These are phyloP conservation scores for Exophiala dermatitidis DNA, from an alignment of 2,329 filamentous ascomycete species.

Conservation along the genomic window DNA sequence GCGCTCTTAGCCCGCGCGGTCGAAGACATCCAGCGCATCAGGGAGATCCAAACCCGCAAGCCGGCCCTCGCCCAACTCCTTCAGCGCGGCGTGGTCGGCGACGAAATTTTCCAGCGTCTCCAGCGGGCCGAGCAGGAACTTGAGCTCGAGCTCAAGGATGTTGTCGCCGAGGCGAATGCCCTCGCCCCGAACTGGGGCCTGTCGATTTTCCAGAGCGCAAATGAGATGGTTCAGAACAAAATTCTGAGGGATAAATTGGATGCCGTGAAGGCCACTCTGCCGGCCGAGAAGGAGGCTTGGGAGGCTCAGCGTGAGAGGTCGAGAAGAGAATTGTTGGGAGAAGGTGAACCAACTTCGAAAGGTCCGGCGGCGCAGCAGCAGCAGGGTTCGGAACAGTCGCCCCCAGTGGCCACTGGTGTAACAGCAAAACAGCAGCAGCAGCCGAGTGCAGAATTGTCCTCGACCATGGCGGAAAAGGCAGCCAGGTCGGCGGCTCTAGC, in stretches of 20 bases:
- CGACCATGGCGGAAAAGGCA: slow-evolving; percentile 10
- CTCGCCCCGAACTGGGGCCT: slow-evolving; percentile 85
- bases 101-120: slow-evolving; percentile 93
- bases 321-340: slow-evolving; percentile 64
- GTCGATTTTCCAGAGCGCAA: slow-evolving; percentile 92
- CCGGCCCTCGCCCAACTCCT: slow-evolving; percentile 75
- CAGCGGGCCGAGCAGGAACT: slow-evolving; percentile 91
- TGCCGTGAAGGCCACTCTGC: slow-evolving; percentile 64
- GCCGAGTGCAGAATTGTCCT: not conserved
- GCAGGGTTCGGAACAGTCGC: not conserved
- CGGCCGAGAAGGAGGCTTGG: slow-evolving; percentile 85
- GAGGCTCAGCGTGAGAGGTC: slow-evolving; percentile 69
- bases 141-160: slow-evolving; percentile 89
- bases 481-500: slow-evolving; percentile 29
- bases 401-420: not conserved
- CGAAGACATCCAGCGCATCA: slow-evolving; percentile 87
- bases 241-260: slow-evolving; percentile 66
- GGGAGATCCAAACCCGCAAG: slow-evolving; percentile 82
- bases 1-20: slow-evolving; percentile 81
- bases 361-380: not conserved
- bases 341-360: not conserved
- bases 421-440: not conserved
- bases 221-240: slow-evolving; percentile 86
- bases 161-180: slow-evolving; percentile 81
- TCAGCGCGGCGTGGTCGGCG: slow-evolving; percentile 85